Conservation (phyloP, 2,329 filamentous ascomycete species). For the Botrytis aclada region DNA sequence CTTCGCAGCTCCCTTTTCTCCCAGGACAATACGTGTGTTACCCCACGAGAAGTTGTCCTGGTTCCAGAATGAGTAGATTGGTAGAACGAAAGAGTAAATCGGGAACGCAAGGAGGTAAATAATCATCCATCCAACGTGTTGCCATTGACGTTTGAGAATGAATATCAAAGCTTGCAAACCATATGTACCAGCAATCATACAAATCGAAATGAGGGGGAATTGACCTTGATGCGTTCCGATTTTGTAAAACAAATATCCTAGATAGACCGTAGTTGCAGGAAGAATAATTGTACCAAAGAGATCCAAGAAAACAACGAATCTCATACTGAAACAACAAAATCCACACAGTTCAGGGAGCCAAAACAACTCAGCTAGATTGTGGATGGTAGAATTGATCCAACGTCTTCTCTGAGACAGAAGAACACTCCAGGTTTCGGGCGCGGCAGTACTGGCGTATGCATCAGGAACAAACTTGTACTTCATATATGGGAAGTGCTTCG, state of each 20-base stretch:
- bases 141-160: slow-evolving; percentile 95
- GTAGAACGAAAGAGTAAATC: slow-evolving; percentile 86
- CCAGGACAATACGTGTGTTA: slow-evolving; percentile 95
- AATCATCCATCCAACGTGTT: slow-evolving; percentile 99
- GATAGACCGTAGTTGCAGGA: slow-evolving; percentile 81
- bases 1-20: slow-evolving; percentile 87
- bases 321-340: slow-evolving; percentile 98
- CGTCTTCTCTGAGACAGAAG: slow-evolving; percentile 95
- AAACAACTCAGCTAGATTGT: slow-evolving; percentile 90
- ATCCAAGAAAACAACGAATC: slow-evolving; percentile 93
- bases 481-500: slow-evolving; percentile 94
- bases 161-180: slow-evolving; percentile 96
- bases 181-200: slow-evolving; percentile 88
- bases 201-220: slow-evolving; percentile 82
- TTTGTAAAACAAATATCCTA: slow-evolving; percentile 82
- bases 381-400: slow-evolving; percentile 99
- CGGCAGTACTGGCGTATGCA: slow-evolving; percentile 89
- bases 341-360: slow-evolving; percentile 91
- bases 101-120: slow-evolving; percentile 97
- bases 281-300: slow-evolving; percentile 89
- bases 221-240: slow-evolving; percentile 67
- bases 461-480: slow-evolving; percentile 94
- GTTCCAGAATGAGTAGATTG: slow-evolving; percentile 99
- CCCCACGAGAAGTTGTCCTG: slow-evolving; percentile 99
- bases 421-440: slow-evolving; percentile 90